Evolutionary conservation across 2,329 filamentous ascomycete genomes (phyloP).

Genomic region (Hypoxylon sp.): DNA sequence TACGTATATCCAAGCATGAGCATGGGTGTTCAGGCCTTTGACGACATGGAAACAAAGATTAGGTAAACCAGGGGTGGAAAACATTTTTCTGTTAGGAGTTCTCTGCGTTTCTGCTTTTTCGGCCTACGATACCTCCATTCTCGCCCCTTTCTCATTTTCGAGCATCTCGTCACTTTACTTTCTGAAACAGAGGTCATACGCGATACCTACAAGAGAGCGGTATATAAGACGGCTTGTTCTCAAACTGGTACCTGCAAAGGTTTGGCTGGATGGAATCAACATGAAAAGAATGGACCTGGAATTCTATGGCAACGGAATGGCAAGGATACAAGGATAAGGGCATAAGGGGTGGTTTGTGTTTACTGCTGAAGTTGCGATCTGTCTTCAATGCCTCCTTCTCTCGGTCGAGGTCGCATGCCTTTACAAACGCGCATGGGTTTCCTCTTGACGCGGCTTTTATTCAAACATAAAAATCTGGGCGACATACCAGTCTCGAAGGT

Average conservation of each 20-base stretch:
- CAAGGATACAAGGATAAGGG: slow-evolving; percentile 42
- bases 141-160: slow-evolving; percentile 17
- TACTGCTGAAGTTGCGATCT: slow-evolving; percentile 30
- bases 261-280: slow-evolving; percentile 36
- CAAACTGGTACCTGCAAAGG: slow-evolving; percentile 39
- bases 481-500: not conserved
- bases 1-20: slow-evolving; percentile 54
- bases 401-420: slow-evolving; percentile 17
- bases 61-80: slow-evolving; percentile 40
- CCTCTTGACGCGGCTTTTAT: slow-evolving; percentile 4
- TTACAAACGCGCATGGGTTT: slow-evolving; percentile 5
- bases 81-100: slow-evolving; percentile 45
- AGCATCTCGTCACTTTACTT: slow-evolving; percentile 4
- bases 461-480: not conserved
- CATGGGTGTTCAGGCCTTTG: slow-evolving; percentile 55
- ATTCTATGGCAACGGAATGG: slow-evolving; percentile 44
- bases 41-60: slow-evolving; percentile 50
- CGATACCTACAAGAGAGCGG: slow-evolving; percentile 38
- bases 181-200: slow-evolving; percentile 24
- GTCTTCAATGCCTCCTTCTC: slow-evolving; percentile 5
- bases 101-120: slow-evolving; percentile 41
- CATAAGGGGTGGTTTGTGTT: slow-evolving; percentile 45
- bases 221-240: slow-evolving; percentile 42
- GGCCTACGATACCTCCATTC: slow-evolving; percentile 38
- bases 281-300: slow-evolving; percentile 40